Evolutionary conservation across 2,329 filamentous ascomycete species (phyloP), one percentile per base, ranked within the genome.

Genomic region (Rachicladosporium sp.): DNA sequence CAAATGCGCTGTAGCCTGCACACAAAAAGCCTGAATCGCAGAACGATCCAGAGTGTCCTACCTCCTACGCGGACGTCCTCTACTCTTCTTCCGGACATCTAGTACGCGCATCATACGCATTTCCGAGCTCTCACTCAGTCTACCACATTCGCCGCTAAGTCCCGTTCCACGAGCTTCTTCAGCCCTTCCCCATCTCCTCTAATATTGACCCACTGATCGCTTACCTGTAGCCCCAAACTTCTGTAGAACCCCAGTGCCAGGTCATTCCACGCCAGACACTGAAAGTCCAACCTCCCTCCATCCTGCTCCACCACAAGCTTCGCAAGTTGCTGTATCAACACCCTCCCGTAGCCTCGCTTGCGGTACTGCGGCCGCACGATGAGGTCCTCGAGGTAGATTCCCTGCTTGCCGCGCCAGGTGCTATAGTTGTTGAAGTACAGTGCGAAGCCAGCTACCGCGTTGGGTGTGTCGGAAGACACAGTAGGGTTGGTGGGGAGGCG

Each of bases 401-500:
- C 89, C 0, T 88, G 77, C 34, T 74, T 75, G n/a, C 82, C 76
- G 6, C 82, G 76, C 91, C 91, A 96, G 1, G 89, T 95, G 55
- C 80, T 86, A 65, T 94, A 96, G 64, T 89, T 96, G 70, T 89
- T 87, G 61, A 93, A 96, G 66, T 87, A 95, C 31, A 95, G 64
- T 1, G 87, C 87, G 74, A 95, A 85, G 35, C 82, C 86, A 0
- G 76, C 82, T 60, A 74, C 56, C 35, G 27, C 60, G 49, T 37
- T 48, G 30, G 42, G 54, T 46, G 43, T 48, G 59, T 31, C 64
- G 56, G 8, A 66, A 61, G 4, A 65, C 60, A 8, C 68, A 62
- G 13, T 70, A 63, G 21, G 52, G 4, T 40, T 37, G 33, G 35
- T 4, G 19, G 57, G 55, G 3, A 53, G 46, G 37, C 55, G 55